Conservation (phyloP, 2,329 filamentous ascomycete species). For the Fusarium oligoseptatum region DNA sequence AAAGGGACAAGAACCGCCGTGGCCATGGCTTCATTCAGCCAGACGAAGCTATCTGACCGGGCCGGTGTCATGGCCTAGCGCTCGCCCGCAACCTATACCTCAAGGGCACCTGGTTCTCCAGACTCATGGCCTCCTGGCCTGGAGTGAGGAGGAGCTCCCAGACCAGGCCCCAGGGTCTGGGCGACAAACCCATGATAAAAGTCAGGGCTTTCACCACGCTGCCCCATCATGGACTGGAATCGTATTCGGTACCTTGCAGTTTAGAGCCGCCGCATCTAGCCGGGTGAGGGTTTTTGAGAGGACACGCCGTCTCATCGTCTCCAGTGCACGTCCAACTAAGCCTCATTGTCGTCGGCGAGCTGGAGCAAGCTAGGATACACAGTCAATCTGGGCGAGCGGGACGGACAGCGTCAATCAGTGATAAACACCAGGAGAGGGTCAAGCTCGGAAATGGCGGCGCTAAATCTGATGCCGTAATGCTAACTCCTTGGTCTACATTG, state of each 20-base stretch:
- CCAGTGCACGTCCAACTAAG: slow-evolving; percentile 34
- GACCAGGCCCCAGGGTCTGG: slow-evolving; percentile 7
- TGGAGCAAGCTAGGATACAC: slow-evolving; percentile 9
- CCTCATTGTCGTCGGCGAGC: slow-evolving; percentile 25
- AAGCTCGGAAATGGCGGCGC: slow-evolving; percentile 40
- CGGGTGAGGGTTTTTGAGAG: slow-evolving; percentile 31
- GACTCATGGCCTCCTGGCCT: slow-evolving; percentile 2
- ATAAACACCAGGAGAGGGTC: slow-evolving; percentile 14
- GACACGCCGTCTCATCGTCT: slow-evolving; percentile 11
- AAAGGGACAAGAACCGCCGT: slow-evolving; percentile 10
- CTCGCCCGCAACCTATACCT: background rate
- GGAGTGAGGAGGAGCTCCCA: slow-evolving; percentile 2
- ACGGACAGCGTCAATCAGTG: slow-evolving; percentile 12
- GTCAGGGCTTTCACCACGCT: slow-evolving; percentile 18
- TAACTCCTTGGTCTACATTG: slow-evolving; percentile 32
- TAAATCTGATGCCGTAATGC: slow-evolving; percentile 35
- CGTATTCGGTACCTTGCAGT: slow-evolving; percentile 38
- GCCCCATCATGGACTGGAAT: slow-evolving; percentile 18
- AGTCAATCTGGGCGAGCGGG: slow-evolving; percentile 4
- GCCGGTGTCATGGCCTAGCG: slow-evolving; percentile 16
- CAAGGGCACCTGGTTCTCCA: slow-evolving; percentile 17
- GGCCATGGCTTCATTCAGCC: slow-evolving; percentile 19
- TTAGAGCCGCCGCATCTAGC: slow-evolving; percentile 36
- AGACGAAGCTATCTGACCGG: slow-evolving; percentile 17
- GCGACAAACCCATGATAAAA: slow-evolving; percentile 5